Evolutionary conservation across 2,329 filamentous ascomycete genomes (phyloP).

Genomic region (Exophiala aquamarina): DNA sequence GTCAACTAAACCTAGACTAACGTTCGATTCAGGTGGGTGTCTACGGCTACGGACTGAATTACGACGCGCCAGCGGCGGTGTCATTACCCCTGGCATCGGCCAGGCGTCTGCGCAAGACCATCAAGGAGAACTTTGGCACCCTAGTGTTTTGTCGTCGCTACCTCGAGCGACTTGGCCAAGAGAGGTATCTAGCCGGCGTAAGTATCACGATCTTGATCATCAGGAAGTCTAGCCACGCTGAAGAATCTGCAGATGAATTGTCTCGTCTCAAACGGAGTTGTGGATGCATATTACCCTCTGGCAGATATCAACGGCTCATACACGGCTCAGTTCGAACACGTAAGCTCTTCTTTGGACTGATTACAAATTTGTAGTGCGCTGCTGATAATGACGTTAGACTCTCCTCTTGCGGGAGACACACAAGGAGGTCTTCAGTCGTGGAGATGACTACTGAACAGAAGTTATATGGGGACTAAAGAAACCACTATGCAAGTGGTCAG

Average conservation of each 20-base stretch:
- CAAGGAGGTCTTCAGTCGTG: conserved; percentile 56
- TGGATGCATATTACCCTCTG: conserved; percentile 59
- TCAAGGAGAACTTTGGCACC: conserved; percentile 63
- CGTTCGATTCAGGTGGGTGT: conserved; percentile 42
- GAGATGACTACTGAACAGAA: conserved; percentile 48
- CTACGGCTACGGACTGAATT: conserved; percentile 53
- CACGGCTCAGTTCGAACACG: conserved; percentile 64
- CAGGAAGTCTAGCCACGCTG: too few species aligned
- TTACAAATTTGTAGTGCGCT: neutral
- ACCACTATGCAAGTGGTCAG: too few species aligned
- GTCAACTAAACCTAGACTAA: conserved; percentile 16
- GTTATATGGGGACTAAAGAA: too few species aligned
- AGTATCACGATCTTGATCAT: conserved; percentile 31
- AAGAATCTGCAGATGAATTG: conserved; percentile 52
- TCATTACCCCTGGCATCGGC: conserved; percentile 52
- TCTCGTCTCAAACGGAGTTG: conserved; percentile 56
- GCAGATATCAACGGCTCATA: conserved; percentile 61
- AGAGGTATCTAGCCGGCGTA: conserved; percentile 60
- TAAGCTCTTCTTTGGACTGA: conserved; percentile 27
- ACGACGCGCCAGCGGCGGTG: conserved; percentile 35
- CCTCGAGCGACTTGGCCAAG: conserved; percentile 61
- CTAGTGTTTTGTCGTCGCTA: conserved; percentile 63
- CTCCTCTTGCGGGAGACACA: conserved; percentile 32
- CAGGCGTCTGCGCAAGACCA: conserved; percentile 57
- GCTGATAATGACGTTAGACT: conserved; percentile 31